A percentile compares a stretch with the other conserved stretches of the same genome.
phyloP scores from a whole-genome alignment of 2,329 filamentous ascomycete genomes.

The Venturia aucupariae region DNA sequence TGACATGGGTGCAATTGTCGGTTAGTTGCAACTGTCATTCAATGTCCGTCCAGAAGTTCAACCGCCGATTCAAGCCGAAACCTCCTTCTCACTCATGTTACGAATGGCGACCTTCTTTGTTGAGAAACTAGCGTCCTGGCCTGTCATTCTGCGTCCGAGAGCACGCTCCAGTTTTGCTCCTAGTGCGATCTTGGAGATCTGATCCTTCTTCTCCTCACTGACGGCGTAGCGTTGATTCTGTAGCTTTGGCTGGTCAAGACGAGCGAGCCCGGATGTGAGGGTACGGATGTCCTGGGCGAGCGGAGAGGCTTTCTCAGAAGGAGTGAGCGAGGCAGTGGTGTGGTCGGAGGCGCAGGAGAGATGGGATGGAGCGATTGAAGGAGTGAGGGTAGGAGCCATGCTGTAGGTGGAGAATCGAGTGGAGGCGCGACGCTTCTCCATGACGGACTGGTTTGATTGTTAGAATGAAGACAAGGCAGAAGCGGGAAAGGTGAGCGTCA shows the following conservation, averaged over 20 bases:
- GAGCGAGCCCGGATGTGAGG: constrained; percentile 71
- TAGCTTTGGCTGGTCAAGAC: constrained; percentile 83
- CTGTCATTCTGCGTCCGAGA: constrained; percentile 72
- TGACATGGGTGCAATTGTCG: background rate
- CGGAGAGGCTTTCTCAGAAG: constrained; percentile 35
- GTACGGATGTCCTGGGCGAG: constrained; percentile 58
- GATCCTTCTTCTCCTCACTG: constrained; percentile 69
- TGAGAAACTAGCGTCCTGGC: constrained; percentile 82
- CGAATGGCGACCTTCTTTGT: background rate
- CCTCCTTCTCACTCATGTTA: background rate
- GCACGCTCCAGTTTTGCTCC: constrained; percentile 87
- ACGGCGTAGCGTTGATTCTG: constrained; percentile 72
- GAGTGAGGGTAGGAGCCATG: constrained; percentile 40
- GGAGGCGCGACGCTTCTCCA: constrained; percentile 13
- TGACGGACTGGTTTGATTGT: background rate
- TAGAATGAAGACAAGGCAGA: constrained; percentile 4
- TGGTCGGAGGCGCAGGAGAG: constrained; percentile 24
- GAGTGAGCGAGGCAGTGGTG: constrained; percentile 14
- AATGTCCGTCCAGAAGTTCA: background rate
- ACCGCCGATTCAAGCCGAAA: background rate
- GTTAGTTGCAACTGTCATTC: background rate
- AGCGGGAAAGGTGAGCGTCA: background rate
- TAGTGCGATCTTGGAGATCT: constrained; percentile 76
- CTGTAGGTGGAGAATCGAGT: constrained; percentile 43
- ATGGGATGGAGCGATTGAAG: constrained; percentile 39